These are phyloP conservation scores for Hypoxylon perforatum DNA, from an alignment of 495 filamentous ascomycete genomes.

Conservation along the genomic window DNA sequence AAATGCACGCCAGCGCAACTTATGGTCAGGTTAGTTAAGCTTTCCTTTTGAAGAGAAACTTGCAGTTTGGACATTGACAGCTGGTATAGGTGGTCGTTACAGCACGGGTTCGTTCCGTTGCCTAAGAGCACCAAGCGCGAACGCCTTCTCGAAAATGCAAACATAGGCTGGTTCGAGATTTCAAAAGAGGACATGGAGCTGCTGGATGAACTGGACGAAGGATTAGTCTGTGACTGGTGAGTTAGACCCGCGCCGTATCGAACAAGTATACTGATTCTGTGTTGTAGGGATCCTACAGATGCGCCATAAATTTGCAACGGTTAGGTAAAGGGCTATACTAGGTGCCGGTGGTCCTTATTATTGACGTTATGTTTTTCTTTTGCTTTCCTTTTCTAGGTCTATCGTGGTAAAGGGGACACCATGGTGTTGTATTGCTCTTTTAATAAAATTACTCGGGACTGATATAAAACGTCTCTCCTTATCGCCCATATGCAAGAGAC, in stretches of 20 bases:
- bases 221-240: constrained; percentile 69
- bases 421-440: too few relatives aligned
- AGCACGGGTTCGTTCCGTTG: constrained; percentile 78
- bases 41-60: not conserved
- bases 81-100: constrained; percentile 66
- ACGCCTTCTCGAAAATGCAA: constrained; percentile 71
- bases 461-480: too few relatives aligned
- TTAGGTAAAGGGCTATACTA: not conserved
- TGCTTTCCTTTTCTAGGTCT: too few relatives aligned
- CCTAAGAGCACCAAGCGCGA: constrained; percentile 76
- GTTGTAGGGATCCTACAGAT: constrained; percentile 29
- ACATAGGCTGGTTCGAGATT: constrained; percentile 74
- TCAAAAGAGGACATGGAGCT: constrained; percentile 68
- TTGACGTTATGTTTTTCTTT: not conserved
- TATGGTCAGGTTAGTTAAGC: constrained; percentile 58
- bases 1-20: constrained; percentile 69
- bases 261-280: constrained; percentile 1
- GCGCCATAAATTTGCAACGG: constrained; percentile 4
- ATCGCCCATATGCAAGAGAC: too few relatives aligned
- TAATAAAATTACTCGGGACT: too few relatives aligned
- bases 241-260: constrained; percentile 7
- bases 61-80: not conserved
- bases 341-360: not conserved
- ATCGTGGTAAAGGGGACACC: too few relatives aligned
- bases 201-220: constrained; percentile 75